Evolutionary conservation across 352 stramenopile genomes (phyloP), one percentile per base, ranked within the genome.

Genomic region (Phytophthora capsici): DNA sequence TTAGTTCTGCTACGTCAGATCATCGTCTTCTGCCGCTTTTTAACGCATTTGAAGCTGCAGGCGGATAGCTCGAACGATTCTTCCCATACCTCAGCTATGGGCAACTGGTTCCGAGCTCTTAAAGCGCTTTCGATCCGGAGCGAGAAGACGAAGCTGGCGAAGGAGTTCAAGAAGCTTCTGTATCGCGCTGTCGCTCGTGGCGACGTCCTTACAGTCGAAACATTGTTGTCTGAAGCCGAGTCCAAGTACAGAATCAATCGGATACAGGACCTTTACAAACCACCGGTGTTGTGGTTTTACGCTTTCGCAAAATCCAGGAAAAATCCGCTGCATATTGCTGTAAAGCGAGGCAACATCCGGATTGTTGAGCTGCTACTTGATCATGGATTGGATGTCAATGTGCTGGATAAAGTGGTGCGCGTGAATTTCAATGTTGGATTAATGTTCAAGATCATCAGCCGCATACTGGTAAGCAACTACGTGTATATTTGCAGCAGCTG

Each of bases 381-480:
- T 7, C 64, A 78, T 14, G 80, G 77, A 1, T 79, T 90, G 34
- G 73, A 89, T 36, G 78, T 87, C 3, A 94, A 94, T 44, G 74
- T 72, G 12, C 69, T 91, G 3, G 84, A 94, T 57, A 94, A 94
- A 63, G 84, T 94, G 3, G 65, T 80, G 30, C 83, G 84, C 25
- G 80, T 93, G 14, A 91, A 92, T 54, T 93, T 94, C 22, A 94
- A 93, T 22, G 63, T 92, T 17, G 80, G 80, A 0, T 50, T 91
- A 13, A 56, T 91, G 5, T 94, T 92, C 67, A 89, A 91, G 55
- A 75, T 89, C 45, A 71, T 75, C 53, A 90, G 75, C 40, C 79
- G 83, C 4, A 65, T 90, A 47, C 41, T 90, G 48, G 75, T 89
- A 82, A 47, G 69, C 16, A 44, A 12, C 10, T 44, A 13, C 36